phyloP scores from a whole-genome alignment of 2,329 filamentous ascomycete genomes.

The Ceratocystis variospora region DNA sequence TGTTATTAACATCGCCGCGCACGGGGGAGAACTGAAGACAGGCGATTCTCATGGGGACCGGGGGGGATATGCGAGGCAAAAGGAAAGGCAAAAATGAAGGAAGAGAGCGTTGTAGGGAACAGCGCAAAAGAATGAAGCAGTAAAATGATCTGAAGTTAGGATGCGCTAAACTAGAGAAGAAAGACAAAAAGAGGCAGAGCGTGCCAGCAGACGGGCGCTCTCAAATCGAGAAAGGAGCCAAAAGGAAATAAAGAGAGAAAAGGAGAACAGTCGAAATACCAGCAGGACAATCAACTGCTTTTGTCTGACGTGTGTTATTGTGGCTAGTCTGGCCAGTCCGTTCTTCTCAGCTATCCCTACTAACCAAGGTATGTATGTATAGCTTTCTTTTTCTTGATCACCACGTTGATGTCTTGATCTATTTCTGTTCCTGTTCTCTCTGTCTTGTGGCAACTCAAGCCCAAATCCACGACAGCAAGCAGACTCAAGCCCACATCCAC shows the following conservation, averaged over 20 bases:
- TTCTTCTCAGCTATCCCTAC: too few species aligned
- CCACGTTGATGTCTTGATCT: neutral
- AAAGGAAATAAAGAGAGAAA: neutral
- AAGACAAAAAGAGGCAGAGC: neutral
- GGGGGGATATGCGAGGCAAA: neutral
- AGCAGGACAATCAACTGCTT: neutral
- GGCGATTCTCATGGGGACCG: slow-evolving; percentile 44
- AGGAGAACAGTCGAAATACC: neutral
- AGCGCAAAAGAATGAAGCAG: neutral
- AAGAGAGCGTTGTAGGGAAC: neutral
- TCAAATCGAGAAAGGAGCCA: too few species aligned
- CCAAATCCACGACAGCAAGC: neutral
- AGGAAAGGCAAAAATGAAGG: neutral
- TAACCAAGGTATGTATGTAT: too few species aligned
- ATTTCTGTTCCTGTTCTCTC: neutral
- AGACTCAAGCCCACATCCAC: neutral
- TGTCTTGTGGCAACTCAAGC: slow-evolving; percentile 1
- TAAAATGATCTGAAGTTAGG: too few species aligned
- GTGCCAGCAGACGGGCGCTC: neutral
- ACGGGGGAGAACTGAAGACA: slow-evolving; percentile 60
- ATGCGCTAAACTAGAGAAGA: neutral
- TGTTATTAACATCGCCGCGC: slow-evolving; percentile 56
- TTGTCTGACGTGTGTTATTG: neutral
- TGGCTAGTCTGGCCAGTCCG: neutral
- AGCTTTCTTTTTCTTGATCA: neutral